A percentile compares a stretch with the other conserved stretches of the same genome.
Evolutionary conservation across 495 filamentous ascomycete species (phyloP).

Genomic region (Talaromyces ruber): DNA sequence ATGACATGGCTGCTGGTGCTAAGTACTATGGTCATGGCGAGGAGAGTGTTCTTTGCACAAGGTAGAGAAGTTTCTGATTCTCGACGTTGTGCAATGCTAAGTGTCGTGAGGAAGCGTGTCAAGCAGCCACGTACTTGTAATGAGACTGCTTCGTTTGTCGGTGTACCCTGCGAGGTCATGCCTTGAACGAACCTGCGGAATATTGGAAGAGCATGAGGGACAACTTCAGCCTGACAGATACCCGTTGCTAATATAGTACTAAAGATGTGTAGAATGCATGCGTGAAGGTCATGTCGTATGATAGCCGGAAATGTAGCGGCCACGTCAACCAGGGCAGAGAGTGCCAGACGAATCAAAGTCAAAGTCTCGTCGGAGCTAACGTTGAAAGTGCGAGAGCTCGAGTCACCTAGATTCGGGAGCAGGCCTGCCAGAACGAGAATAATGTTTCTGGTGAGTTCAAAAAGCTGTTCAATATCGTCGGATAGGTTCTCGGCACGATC

Average conservation of each 20-base stretch:
- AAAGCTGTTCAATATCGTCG: conserved; percentile 96
- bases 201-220: conserved; percentile 84
- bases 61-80: conserved; percentile 71
- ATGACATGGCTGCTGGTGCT: conserved; percentile 68
- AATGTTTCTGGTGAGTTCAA: conserved; percentile 91
- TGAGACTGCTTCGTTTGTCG: conserved; percentile 25
- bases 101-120: conserved; percentile 68
- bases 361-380: conserved; percentile 69
- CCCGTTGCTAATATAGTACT: conserved; percentile 83
- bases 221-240: conserved; percentile 75
- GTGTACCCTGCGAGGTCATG: conserved; percentile 40
- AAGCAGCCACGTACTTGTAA: conserved; percentile 64
- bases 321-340: conserved; percentile 85
- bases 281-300: conserved; percentile 93
- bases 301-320: conserved; percentile 92
- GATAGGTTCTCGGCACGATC: conserved; percentile 66
- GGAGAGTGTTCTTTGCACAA: conserved; percentile 87
- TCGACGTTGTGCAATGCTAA: conserved; percentile 73
- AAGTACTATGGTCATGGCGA: conserved; percentile 81
- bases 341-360: conserved; percentile 64
- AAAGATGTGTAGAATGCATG: conserved; percentile 95
- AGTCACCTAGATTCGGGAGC: conserved; percentile 77
- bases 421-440: conserved; percentile 83
- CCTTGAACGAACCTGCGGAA: conserved; percentile 81
- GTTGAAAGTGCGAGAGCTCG: conserved; percentile 53